These are phyloP conservation scores for Fraxinus cuspidata DNA, from an alignment of 257 asterid species.

Conservation along the genomic window DNA sequence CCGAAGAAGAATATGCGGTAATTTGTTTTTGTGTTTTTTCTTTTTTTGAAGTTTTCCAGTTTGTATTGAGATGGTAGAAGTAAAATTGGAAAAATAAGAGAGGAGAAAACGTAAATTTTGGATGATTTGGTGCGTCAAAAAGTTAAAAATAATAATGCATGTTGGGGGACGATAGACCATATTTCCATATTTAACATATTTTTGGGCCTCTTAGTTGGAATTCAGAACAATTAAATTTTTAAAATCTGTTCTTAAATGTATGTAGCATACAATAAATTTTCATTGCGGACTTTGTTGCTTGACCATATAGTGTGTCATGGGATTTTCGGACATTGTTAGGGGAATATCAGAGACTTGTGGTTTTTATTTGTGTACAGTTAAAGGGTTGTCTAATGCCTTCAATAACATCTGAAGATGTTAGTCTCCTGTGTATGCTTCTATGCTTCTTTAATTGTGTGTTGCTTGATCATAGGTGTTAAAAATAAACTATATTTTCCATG, in stretches of 20 bases:
- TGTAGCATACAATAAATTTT: background rate
- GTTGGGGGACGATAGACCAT: background rate
- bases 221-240: background rate
- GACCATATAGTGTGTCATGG: background rate
- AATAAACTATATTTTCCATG: background rate
- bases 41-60: background rate
- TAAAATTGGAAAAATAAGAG: background rate
- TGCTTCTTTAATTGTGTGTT: background rate
- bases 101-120: background rate
- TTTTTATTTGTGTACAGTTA: background rate
- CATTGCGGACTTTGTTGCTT: background rate
- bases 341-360: background rate
- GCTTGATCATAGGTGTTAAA: background rate
- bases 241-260: background rate
- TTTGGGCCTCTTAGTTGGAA: background rate
- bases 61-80: background rate
- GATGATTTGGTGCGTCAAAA: background rate
- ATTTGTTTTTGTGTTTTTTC: background rate
- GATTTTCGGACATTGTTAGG: background rate
- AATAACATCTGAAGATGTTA: background rate
- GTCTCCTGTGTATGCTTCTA: background rate
- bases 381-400: background rate
- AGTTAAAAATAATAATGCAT: background rate
- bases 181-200: background rate
- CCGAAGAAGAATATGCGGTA: constrained; percentile 88